phyloP scores from a whole-genome alignment of 139 green algal genomes.

The Volvox reticuliferus region DNA sequence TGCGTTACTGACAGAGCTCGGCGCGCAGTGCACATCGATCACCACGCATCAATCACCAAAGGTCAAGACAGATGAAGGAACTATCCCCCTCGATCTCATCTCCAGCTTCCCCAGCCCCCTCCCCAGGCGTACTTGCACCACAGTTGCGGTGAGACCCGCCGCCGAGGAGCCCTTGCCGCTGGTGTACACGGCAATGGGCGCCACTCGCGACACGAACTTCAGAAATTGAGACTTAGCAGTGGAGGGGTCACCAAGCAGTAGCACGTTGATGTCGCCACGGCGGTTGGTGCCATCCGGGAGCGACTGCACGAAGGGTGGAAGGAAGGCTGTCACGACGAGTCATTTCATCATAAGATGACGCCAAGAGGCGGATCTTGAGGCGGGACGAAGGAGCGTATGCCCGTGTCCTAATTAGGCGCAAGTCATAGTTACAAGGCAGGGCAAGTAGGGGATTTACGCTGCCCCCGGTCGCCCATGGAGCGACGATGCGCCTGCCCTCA shows the following conservation, averaged over 20 bases:
- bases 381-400: too few species aligned
- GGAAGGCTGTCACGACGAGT: neutral
- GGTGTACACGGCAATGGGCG: slow-evolving; percentile 97
- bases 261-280: slow-evolving; percentile 98
- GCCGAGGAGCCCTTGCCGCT: slow-evolving; percentile 96
- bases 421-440: too few species aligned
- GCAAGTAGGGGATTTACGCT: too few species aligned
- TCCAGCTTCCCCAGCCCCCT: neutral
- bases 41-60: too few species aligned
- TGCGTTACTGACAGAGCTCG: too few species aligned
- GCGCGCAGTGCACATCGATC: too few species aligned
- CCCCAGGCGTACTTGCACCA: slow-evolving; percentile 70
- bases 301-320: slow-evolving; percentile 57
- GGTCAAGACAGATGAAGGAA: too few species aligned
- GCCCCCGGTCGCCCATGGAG: too few species aligned
- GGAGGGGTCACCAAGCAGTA: slow-evolving; percentile 97
- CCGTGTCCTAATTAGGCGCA: too few species aligned
- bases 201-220: slow-evolving; percentile 92
- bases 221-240: slow-evolving; percentile 99
- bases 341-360: too few species aligned
- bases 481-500: too few species aligned
- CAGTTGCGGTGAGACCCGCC: slow-evolving; percentile 94
- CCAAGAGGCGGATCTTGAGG: too few species aligned
- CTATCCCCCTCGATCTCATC: neutral
- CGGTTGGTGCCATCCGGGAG: slow-evolving; percentile 90